Evolutionary conservation across 805 yeast species (phyloP), one percentile per base, ranked within the genome.

Genomic region (Candida yuanshanica): DNA sequence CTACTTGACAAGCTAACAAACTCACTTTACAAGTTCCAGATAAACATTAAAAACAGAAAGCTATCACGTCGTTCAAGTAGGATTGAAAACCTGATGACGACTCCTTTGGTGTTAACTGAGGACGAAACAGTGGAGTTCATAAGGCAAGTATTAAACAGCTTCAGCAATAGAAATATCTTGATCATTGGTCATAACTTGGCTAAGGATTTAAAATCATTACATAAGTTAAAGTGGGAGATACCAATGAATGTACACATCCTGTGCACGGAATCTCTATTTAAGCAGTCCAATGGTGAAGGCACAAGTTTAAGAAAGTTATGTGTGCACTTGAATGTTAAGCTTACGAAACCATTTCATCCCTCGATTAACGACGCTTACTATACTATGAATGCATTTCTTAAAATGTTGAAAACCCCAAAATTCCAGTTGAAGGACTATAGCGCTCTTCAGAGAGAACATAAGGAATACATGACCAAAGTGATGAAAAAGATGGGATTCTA

Each of bases 131-230:
- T 26, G 14, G 14, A n/a, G 29, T 26, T 26, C 29, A n/a, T 22
- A 10, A 10, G 24, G 7, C 10, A 10, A 7, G 10, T 22, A 7
- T 22, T 22, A 10, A 10, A 22, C 7, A 22, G 10, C 24, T 22
- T 22, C 4, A 7, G 5, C 9, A 44, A 33, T 6, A 35, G 24
- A 17, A 41, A 44, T 13, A 42, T 47, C 5, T 41, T 47, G 20
- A 21, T 47, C 4, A 29, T 47, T 11, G 50, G 50, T 2, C 50
- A 47, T 27, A 47, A 43, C 22, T 33, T 47, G 36, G 50, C 41
- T 23, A 38, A 42, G 12, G 50, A 47, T 23, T 17, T 44, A 17
- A 34, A 21, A 31, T 38, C 42, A 1, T 24, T 47, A 33, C 27
- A 14, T 10, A 10, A 31, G 8, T 18, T 46, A 12, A 40, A 39